These are phyloP conservation scores for Ophiosphaerella korrae DNA, from an alignment of 2,329 filamentous ascomycete species.

Conservation along the genomic window DNA sequence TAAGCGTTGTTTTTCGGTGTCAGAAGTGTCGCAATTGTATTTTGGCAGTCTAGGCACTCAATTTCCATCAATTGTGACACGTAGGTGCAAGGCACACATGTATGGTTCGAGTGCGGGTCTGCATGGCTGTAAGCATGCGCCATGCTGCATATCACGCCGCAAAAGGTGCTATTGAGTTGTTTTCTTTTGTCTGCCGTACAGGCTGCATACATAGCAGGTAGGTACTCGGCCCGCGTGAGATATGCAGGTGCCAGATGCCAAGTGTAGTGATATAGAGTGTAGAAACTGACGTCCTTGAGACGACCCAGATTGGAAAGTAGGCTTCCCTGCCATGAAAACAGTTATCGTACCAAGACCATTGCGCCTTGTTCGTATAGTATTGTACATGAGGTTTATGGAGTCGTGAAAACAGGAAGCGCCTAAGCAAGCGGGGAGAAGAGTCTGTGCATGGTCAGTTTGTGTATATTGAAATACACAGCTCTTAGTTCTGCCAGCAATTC, in stretches of 20 bases:
- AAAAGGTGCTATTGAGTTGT: slow-evolving; percentile 12
- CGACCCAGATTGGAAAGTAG: slow-evolving; percentile 4
- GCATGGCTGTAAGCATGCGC: slow-evolving; percentile 9
- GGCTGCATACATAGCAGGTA: slow-evolving; percentile 4
- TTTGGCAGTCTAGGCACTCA: slow-evolving; percentile 5
- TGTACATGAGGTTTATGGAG: slow-evolving; percentile 33
- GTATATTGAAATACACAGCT: too few relatives aligned
- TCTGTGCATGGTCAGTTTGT: slow-evolving; percentile 29
- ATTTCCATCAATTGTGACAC: slow-evolving; percentile 19
- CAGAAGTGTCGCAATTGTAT: neutral
- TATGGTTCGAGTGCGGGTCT: slow-evolving; percentile 9
- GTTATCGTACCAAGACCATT: slow-evolving; percentile 21
- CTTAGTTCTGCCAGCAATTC: too few relatives aligned
- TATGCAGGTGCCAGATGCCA: slow-evolving; percentile 12
- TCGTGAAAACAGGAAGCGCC: slow-evolving; percentile 19
- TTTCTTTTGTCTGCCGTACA: slow-evolving; percentile 23
- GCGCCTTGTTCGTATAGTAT: slow-evolving; percentile 36
- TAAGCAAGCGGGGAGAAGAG: slow-evolving; percentile 49
- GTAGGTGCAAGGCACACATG: slow-evolving; percentile 15
- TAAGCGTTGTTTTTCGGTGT: slow-evolving; percentile 6
- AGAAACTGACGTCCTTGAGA: slow-evolving; percentile 5
- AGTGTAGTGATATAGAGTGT: slow-evolving; percentile 17
- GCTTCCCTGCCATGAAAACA: slow-evolving; percentile 11
- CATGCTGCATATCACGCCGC: slow-evolving; percentile 16
- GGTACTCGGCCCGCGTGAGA: slow-evolving; percentile 13